Base-by-base conservation (phyloP, 2,329 filamentous ascomycete genomes). In the Ilyonectria destructans region DNA sequence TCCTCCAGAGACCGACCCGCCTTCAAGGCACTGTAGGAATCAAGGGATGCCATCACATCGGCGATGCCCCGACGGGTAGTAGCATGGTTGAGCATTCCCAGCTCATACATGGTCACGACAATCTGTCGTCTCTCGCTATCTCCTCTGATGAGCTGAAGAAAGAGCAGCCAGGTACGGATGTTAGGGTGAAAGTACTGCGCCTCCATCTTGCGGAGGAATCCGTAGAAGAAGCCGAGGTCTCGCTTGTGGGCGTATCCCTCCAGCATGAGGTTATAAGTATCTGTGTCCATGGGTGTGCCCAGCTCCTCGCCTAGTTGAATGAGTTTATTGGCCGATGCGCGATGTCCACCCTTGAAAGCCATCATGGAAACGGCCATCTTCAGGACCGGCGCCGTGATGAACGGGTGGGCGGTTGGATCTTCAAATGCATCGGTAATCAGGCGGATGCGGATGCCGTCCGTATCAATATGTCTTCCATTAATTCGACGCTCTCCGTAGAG, bases 61-160 rank as follows among this genome's bases (percentile, higher is more conserved):
- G 85, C 83, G 26, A 88, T 77, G 10, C 75, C 76, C 8, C 78
- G 79, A 8, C 82, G 77, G 1, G 81, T 81, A 0, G 72, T 71
- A 0, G 78, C 76, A 26, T 82, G 79, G 8, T 80, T 74, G 46
- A 88, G 79, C 56, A 87, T 78, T 26, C 83, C 83, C 19, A 82
- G 78, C 40, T 81, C 76, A 62, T 84, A 79, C 85, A 88, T 88
- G 64, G 80, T 79, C 13, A 82, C 80, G 33, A 88, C 74, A 33
- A 86, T 78, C 70, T 85, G 83, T 26, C 82, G 81, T 58, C 82
- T 81, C 57, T 85, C 82, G n/a, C 88, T 85, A 74, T 91, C 89
- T 12, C 86, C 87, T 77, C 89, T 87, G 65, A 92, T 87, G 51
- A 88, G 79, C n/a, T 80, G 77, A 19, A 88, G 77, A 65, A 87